phyloP scores from a whole-genome alignment of 2,329 filamentous ascomycete genomes.

The Cercospora nicotianae region DNA sequence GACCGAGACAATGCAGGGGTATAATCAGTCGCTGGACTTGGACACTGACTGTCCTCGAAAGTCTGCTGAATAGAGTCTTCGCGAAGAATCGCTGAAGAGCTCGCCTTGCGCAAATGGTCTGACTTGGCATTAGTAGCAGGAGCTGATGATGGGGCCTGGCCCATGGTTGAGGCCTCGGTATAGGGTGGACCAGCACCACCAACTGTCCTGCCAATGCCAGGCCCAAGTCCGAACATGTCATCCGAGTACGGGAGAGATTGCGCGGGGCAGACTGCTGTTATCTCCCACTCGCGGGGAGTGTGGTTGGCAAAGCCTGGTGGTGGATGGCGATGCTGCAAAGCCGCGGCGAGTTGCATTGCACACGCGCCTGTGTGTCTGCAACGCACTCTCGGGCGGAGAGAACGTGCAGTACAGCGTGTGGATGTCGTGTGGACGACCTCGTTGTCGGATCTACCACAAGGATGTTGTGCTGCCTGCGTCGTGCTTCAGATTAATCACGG shows the following conservation, averaged over 20 bases:
- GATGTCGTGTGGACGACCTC: constrained; percentile 11
- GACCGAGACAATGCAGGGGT: constrained; percentile 20
- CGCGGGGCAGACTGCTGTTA: constrained; percentile 32
- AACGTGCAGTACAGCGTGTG: constrained; percentile 18
- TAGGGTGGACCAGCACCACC: constrained; percentile 27
- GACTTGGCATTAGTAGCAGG: constrained; percentile 15
- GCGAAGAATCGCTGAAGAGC: constrained; percentile 31
- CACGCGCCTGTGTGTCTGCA: constrained; percentile 28
- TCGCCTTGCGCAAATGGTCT: constrained; percentile 28
- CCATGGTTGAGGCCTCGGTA: constrained; percentile 32
- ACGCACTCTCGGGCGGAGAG: constrained; percentile 16
- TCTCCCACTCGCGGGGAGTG: constrained; percentile 37
- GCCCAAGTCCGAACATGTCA: constrained; percentile 31
- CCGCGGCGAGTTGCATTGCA: constrained; percentile 39
- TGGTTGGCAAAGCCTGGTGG: constrained; percentile 38
- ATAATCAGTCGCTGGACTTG: constrained; percentile 16
- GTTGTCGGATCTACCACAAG: constrained; percentile 12
- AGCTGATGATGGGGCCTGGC: constrained; percentile 34
- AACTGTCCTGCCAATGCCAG: constrained; percentile 26
- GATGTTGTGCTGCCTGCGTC: constrained; percentile 27
- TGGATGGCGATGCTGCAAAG: constrained; percentile 32
- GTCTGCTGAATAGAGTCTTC: constrained; percentile 33
- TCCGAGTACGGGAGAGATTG: constrained; percentile 28
- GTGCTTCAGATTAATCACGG: constrained; percentile 28
- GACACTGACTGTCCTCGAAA: constrained; percentile 26